Conservation (phyloP, 148 eudicot genomes). For the Drosera capensis region DNA sequence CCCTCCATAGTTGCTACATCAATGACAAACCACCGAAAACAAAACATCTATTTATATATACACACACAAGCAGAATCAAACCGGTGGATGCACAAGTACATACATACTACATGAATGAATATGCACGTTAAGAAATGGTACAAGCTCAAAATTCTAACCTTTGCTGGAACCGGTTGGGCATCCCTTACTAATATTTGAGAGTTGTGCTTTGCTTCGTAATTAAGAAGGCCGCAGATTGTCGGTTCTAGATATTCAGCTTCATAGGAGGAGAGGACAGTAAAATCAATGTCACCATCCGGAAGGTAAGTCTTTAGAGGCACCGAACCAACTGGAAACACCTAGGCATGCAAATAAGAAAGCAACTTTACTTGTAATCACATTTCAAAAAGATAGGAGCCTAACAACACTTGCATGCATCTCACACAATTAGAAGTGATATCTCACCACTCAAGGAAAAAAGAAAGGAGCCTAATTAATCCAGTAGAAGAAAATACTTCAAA, state of each 20-base stretch:
- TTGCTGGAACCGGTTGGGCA: conserved; percentile 31
- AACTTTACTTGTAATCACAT: conserved; percentile 4
- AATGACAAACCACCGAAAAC: not conserved
- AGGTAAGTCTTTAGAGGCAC: conserved; percentile 48
- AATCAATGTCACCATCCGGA: conserved; percentile 41
- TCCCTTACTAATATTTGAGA: conserved; percentile 18
- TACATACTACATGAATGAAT: not conserved
- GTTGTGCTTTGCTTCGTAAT: conserved; percentile 14
- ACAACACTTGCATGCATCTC: too few relatives aligned
- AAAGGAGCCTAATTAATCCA: too few relatives aligned
- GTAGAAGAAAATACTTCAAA: too few relatives aligned
- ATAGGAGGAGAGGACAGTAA: conserved; percentile 20
- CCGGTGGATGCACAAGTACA: not conserved
- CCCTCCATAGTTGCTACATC: too few relatives aligned
- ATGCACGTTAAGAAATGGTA: conserved; percentile 2
- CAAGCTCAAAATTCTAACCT: conserved; percentile 19
- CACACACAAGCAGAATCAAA: not conserved
- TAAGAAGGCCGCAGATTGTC: conserved; percentile 17
- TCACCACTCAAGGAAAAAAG: too few relatives aligned
- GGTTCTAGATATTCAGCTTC: conserved; percentile 14
- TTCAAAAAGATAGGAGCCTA: too few relatives aligned
- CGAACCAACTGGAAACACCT: conserved; percentile 41
- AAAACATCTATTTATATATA: not conserved
- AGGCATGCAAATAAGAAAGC: conserved; percentile 4
- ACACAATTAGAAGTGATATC: too few relatives aligned